These are phyloP conservation scores for Barnettozyma hawaiiensis DNA, from an alignment of 1,139 yeast species.

Conservation along the genomic window DNA sequence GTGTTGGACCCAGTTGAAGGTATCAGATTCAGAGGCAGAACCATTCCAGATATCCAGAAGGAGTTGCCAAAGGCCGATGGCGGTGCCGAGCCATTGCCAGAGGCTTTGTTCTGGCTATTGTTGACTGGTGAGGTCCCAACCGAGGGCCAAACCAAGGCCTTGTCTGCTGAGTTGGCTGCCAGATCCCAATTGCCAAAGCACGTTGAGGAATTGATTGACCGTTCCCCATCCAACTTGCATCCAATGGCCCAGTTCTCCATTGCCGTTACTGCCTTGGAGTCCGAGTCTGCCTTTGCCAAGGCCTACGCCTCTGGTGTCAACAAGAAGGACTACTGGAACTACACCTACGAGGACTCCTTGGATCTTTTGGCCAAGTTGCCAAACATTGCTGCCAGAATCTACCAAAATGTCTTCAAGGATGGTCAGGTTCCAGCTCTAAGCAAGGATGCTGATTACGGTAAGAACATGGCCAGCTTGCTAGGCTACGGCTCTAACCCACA, in stretches of 20 bases:
- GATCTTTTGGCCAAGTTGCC: slow-evolving; percentile 90
- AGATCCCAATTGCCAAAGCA: slow-evolving; percentile 82
- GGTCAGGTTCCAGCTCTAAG: slow-evolving; percentile 71
- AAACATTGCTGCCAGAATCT: slow-evolving; percentile 87
- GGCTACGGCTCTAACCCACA: slow-evolving; percentile 78
- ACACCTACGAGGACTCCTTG: slow-evolving; percentile 85
- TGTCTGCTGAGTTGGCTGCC: slow-evolving; percentile 79
- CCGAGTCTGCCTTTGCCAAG: slow-evolving; percentile 84
- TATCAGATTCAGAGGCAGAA: slow-evolving; percentile 95
- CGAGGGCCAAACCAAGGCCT: slow-evolving; percentile 64
- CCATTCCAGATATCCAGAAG: slow-evolving; percentile 91
- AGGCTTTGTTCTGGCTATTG: slow-evolving; percentile 87
- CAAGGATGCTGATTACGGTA: slow-evolving; percentile 80
- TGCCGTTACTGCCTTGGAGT: slow-evolving; percentile 87
- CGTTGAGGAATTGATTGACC: slow-evolving; percentile 75
- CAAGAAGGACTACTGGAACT: slow-evolving; percentile 88
- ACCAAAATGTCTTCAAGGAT: slow-evolving; percentile 83
- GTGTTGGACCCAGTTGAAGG: slow-evolving; percentile 98
- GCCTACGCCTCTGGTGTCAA: slow-evolving; percentile 87
- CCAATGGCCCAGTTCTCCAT: slow-evolving; percentile 98
- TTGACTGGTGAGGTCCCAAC: slow-evolving; percentile 89
- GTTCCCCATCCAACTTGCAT: slow-evolving; percentile 81
- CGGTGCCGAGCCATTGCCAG: slow-evolving; percentile 82
- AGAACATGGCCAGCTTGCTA: slow-evolving; percentile 77
- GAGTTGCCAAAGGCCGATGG: slow-evolving; percentile 86